Conservation (phyloP, 306 rosid genomes). For the Clitoria ternatea region DNA sequence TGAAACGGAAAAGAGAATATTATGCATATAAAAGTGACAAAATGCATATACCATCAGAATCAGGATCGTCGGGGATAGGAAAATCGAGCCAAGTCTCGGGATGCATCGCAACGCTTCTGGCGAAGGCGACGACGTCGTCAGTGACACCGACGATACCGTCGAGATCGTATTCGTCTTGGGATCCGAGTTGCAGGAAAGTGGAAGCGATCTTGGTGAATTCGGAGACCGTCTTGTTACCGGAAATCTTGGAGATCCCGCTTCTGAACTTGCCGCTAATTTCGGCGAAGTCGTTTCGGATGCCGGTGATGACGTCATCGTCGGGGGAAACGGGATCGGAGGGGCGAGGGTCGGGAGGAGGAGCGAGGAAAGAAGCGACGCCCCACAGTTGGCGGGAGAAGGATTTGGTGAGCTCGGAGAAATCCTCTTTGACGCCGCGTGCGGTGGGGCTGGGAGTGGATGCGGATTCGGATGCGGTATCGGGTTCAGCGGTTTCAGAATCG, state of each 20-base stretch:
- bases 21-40: background rate
- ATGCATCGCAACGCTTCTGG: constrained; percentile 64
- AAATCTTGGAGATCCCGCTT: constrained; percentile 80
- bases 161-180: constrained; percentile 47
- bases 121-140: constrained; percentile 72
- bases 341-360: constrained; percentile 65
- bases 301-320: constrained; percentile 69
- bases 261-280: constrained; percentile 79
- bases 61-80: constrained; percentile 62
- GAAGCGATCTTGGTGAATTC: constrained; percentile 95
- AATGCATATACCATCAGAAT: constrained; percentile 53
- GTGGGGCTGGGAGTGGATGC: constrained; percentile 41
- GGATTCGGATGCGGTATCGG: constrained; percentile 30
- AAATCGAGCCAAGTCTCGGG: constrained; percentile 90
- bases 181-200: constrained; percentile 72
- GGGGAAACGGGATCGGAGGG: constrained; percentile 24
- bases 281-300: constrained; percentile 84
- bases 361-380: constrained; percentile 93
- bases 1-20: background rate
- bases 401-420: constrained; percentile 70
- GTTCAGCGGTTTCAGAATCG: constrained; percentile 19
- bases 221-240: constrained; percentile 55
- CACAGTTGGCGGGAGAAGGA: constrained; percentile 68
- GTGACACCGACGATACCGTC: constrained; percentile 58
- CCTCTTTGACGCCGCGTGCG: constrained; percentile 78